Percentiles rank a stretch among this genome's conserved stretches.
Conservation (phyloP, 148 eudicot species). For the Diospyros lotus region DNA sequence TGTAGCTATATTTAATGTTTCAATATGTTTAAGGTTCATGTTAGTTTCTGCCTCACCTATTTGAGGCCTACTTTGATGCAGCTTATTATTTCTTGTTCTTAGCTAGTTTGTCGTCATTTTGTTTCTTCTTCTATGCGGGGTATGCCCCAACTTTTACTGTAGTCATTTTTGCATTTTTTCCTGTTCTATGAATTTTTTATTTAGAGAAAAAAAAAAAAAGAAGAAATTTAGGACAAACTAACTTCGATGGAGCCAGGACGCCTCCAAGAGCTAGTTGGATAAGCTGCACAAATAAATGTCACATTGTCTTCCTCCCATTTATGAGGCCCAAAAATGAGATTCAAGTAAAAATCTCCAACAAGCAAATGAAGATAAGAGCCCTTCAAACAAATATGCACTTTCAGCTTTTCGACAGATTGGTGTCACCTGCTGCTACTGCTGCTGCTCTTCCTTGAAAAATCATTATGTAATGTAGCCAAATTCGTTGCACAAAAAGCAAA, state of each 20-base stretch:
- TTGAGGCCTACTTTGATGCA: too few relatives aligned
- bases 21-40: too few relatives aligned
- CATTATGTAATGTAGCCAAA: too few relatives aligned
- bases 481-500: too few relatives aligned
- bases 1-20: too few relatives aligned
- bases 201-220: background rate
- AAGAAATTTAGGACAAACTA: background rate
- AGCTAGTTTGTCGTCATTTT: too few relatives aligned
- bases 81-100: too few relatives aligned
- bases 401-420: background rate
- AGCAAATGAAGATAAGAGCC: conserved; percentile 6
- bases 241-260: background rate
- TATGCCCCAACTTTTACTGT: too few relatives aligned
- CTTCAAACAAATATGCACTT: background rate
- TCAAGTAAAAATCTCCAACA: background rate
- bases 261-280: background rate
- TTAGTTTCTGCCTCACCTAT: too few relatives aligned
- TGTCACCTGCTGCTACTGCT: background rate
- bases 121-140: too few relatives aligned
- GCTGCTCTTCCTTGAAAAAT: too few relatives aligned
- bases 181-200: background rate
- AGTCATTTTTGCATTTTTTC: too few relatives aligned
- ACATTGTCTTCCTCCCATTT: background rate
- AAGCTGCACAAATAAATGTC: background rate
- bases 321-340: background rate